Base-by-base conservation (phyloP, 345 rosid species). In the Rhodamnia argentea region DNA sequence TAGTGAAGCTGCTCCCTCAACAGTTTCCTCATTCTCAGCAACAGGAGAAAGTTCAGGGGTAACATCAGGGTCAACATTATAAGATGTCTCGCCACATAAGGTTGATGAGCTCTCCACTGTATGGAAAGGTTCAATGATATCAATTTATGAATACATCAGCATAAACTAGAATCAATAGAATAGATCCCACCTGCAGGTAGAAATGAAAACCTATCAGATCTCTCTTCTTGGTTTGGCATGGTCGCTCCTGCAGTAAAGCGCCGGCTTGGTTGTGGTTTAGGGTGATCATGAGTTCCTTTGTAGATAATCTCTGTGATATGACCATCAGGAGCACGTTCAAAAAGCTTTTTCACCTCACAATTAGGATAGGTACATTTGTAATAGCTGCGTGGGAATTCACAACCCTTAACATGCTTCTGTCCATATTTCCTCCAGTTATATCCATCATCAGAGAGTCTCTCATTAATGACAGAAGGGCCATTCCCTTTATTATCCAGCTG, bases 381-480 rank as follows among this genome's bases (percentile, higher is more conserved):
- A 88, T 98, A 98, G 91, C 98, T 95, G 86, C 99, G 95, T 5
- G 99, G 99, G 88, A 96, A 96, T 90, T 98, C 99, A 91, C 99
- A 92, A 90, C 99, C 99, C 88, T 98, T 98, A 55, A 98, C 99
- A 90, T 94, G 99, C 85, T 98, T 98, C 91, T 98, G 99, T 59
- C 99, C 99, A 90, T 98, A 98, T 88, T 98, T 98, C 86, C 99
- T 91, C 99, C 99, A 98, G 92, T 95, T 95, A 91, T 96, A 98
- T 89, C 99, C 99, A 94, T 98, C 99, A 85, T 96, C 99, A 50
- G 89, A 85, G 14, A 87, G 62, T 57, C 87, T 85, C 76, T 87
- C 89, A 50, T 96, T 90, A 82, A 92, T 51, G 83, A 90, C 84
- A 7, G 93, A 84, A 42, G 88, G 64, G 10, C 91, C 91, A 87